Base-by-base conservation (phyloP, 2,329 filamentous ascomycete genomes). In the Penicillium thymicola region DNA sequence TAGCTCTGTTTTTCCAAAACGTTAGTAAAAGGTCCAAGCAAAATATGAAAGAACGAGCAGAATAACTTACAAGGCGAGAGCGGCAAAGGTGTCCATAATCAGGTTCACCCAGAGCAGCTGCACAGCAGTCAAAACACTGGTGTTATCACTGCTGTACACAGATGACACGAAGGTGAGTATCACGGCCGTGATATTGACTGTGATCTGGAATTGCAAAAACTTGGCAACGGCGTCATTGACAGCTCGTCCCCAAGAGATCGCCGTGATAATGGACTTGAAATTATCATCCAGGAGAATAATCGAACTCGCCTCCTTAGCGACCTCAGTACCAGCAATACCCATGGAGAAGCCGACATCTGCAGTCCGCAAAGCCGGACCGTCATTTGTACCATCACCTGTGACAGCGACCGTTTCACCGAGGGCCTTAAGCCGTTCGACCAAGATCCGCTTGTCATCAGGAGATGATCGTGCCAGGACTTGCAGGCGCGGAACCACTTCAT, bases 81-180 rank as follows among this genome's bases (percentile, higher is more conserved):
- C 92, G 25, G 92, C 92, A 58, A 97, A 90, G 0, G 92, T 96
- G 67, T 97, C 92, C 92, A 96, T 97, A 76, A 97, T 97, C 66
- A 97, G 80, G 69, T 96, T 97, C 67, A 97, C 91, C 92, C 92
- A 97, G 30, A 97, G 85, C 65, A 97, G 83, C 75, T 97, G 92
- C 27, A 96, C 92, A 11, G 92, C 92, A 2, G 85, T 94, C 54
- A 97, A 78, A 27, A 96, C 92, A 46, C 90, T 90, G 47, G 79
- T 72, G 71, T 93, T 88, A 2, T 85, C 76, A 0, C 72, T 70
- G 71, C 82, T 92, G 30, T 88, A 85, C 10, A 96, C 89, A 32
- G 92, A 89, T 13, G 91, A 92, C 57, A 96, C 86, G 67, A 97
- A 96, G 0, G 92, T 94, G 53, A 96, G 81, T 18, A 89, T 74